phyloP scores from a whole-genome alignment of 345 rosid species.

The Leavenworthia alabamica region DNA sequence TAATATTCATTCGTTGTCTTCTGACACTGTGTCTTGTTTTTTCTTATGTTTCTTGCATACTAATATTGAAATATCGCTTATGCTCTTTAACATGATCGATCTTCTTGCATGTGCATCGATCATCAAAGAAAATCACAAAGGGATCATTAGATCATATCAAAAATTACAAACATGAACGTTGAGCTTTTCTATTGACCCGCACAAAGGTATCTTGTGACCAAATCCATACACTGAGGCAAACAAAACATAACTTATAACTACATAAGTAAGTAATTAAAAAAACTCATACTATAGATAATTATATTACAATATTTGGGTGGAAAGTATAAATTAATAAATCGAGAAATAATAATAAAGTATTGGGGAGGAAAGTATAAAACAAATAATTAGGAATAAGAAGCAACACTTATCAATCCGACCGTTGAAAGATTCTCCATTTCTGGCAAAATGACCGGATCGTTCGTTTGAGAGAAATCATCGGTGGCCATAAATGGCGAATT shows the following conservation, averaged over 20 bases:
- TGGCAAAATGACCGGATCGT: constrained; percentile 47
- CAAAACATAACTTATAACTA: too few species aligned
- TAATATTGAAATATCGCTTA: too few species aligned
- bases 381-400: neutral
- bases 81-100: too few species aligned
- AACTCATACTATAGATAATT: neutral
- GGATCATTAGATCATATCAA: too few species aligned
- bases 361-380: constrained; percentile 11
- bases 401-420: constrained; percentile 22
- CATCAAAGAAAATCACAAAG: too few species aligned
- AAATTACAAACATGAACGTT: too few species aligned
- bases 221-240: constrained; percentile 3
- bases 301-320: too few species aligned
- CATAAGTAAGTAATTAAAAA: neutral
- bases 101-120: too few species aligned
- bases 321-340: neutral
- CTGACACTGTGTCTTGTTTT: too few species aligned
- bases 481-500: constrained; percentile 21
- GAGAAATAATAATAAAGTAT: neutral
- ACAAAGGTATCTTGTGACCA: constrained; percentile 13
- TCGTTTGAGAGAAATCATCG: constrained; percentile 26
- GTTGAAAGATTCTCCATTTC: constrained; percentile 35
- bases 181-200: too few species aligned
- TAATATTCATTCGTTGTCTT: too few species aligned
- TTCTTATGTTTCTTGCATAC: too few species aligned